Evolutionary conservation across 2,329 filamentous ascomycete genomes (phyloP), one percentile per base, ranked within the genome.

Genomic region (Apiospora aurea): DNA sequence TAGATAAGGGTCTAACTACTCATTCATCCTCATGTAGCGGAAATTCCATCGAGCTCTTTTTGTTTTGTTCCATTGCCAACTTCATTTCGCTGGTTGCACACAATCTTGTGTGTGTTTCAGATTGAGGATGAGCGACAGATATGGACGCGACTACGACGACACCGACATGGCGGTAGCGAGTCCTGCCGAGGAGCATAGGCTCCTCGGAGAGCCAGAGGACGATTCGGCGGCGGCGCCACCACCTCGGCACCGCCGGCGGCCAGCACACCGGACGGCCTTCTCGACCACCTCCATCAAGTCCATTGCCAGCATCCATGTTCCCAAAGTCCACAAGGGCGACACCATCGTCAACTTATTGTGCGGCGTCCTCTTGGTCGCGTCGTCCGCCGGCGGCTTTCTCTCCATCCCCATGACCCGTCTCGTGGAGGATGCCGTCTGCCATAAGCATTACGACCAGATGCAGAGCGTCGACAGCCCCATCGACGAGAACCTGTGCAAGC

Each of bases 361-460:
- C 57, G 69, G 74, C 26, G 79, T 82, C 4, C 74, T 80, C 13
- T 79, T 84, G 57, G 69, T 83, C 24, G 75, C 79, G 3, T 74
- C 77, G 0, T 78, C 77, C 49, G 76, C 79, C 1, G 75, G 71
- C 2, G 79, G 78, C 2, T 78, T 85, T 26, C 75, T 77, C 72
- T 72, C 64, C 2, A 79, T 84, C 24, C 81, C 83, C 2, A 67
- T 75, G 6, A 78, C 80, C 16, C 79, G 81, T 24, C 73, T 83
- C 24, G 75, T 80, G 41, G 83, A 84, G 72, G 81, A 84, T 74
- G 78, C 82, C 57, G 71, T 83, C 47, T 84, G 83, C 72, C 81
- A 80, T 72, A 69, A 78, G 16, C 79, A 82, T 71, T 83, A 83
- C 71, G 74, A 78, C n/a, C 29, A 73, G 29, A 74, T 77, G 38